phyloP scores from a whole-genome alignment of 257 asterid species.

The Lantana camara region DNA sequence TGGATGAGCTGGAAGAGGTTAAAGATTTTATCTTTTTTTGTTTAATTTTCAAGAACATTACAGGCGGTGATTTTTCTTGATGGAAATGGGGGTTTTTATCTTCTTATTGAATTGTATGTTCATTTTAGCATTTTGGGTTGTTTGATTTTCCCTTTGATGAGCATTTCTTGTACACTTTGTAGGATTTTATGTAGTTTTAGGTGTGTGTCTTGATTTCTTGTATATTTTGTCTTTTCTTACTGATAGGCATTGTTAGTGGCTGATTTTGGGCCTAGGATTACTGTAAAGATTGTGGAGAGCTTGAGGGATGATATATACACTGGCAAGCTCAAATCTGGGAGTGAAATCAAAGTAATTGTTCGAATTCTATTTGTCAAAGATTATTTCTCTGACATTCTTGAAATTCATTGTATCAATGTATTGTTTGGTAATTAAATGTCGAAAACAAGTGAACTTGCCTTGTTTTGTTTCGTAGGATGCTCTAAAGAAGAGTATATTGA shows the following conservation, averaged over 20 bases:
- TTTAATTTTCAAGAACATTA: neutral
- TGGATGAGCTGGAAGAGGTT: conserved; percentile 96
- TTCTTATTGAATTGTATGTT: neutral
- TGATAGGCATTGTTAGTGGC: conserved; percentile 76
- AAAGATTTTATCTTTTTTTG: conserved; percentile 9
- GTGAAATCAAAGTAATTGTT: conserved; percentile 75
- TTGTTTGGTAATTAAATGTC: neutral
- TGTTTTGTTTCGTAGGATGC: conserved; percentile 59
- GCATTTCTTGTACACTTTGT: too few species aligned
- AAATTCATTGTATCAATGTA: neutral
- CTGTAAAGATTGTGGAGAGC: conserved; percentile 86
- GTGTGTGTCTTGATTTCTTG: neutral
- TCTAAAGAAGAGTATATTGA: conserved; percentile 72
- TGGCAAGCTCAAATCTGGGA: conserved; percentile 92
- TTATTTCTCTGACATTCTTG: conserved; percentile 8
- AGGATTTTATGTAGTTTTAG: neutral
- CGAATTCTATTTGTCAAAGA: neutral
- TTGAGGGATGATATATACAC: conserved; percentile 90
- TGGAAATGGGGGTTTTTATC: neutral
- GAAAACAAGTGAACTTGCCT: conserved; percentile 23
- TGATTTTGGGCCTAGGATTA: conserved; percentile 94
- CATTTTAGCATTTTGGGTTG: neutral
- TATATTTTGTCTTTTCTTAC: conserved; percentile 5
- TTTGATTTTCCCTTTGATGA: neutral
- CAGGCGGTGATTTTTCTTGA: neutral